These are phyloP conservation scores for Blastobotrys ciferrii DNA, from an alignment of 1,139 yeast genomes.

Conservation along the genomic window DNA sequence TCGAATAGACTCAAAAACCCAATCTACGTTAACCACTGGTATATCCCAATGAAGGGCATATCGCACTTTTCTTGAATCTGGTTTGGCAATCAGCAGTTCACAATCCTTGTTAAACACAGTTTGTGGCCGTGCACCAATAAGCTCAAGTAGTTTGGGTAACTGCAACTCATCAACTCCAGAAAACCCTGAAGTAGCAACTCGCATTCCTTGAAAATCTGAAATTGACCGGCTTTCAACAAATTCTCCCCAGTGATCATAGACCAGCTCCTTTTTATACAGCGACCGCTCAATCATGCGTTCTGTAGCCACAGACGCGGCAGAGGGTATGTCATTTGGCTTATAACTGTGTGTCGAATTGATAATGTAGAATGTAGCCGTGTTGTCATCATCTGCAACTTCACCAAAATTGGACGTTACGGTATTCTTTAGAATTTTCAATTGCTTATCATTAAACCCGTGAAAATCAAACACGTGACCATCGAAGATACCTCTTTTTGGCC, in stretches of 20 bases:
- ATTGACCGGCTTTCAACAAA: conserved; percentile 50
- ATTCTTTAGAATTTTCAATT: conserved; percentile 28
- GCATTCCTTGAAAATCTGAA: conserved; percentile 40
- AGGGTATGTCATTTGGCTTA: conserved; percentile 12
- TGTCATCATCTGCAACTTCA: conserved; percentile 11
- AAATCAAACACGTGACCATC: conserved; percentile 23
- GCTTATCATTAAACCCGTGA: conserved; percentile 27
- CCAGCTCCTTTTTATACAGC: conserved; percentile 55
- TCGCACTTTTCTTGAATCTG: conserved; percentile 44
- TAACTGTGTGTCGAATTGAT: conserved; percentile 31
- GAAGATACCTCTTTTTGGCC: conserved; percentile 20
- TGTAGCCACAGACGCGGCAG: conserved; percentile 37
- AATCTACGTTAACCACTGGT: conserved; percentile 53
- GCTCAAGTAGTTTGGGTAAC: conserved; percentile 56
- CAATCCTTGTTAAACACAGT: conserved; percentile 53
- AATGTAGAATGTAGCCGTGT: conserved; percentile 22
- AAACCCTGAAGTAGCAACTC: conserved; percentile 74
- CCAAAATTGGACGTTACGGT: conserved; percentile 43
- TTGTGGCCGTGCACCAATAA: conserved; percentile 48
- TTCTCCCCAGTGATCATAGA: conserved; percentile 68
- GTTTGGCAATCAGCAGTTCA: conserved; percentile 63
- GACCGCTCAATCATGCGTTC: conserved; percentile 89
- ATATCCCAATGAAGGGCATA: conserved; percentile 57
- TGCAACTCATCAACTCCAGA: conserved; percentile 81
- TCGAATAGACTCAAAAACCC: conserved; percentile 48